Base-by-base conservation (phyloP, 345 rosid genomes). In the Eucalyptus viminalis region DNA sequence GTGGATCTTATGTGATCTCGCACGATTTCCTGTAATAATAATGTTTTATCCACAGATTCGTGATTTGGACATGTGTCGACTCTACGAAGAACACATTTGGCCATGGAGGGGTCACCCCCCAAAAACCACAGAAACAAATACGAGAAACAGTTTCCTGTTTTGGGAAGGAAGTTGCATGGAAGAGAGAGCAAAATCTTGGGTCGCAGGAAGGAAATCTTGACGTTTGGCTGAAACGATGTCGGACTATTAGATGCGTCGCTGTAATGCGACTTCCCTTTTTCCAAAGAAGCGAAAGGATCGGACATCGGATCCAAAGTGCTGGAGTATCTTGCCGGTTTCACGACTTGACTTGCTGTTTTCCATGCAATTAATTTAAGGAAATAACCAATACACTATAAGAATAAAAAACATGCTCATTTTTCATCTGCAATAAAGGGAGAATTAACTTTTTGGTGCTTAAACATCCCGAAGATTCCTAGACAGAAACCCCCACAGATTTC, bases 401-500 rank as follows among this genome's bases (percentile, higher is more conserved):
- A 76, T 37, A 21, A 6, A 11, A 11, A 76, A 40, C 19, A 19
- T 3, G 85, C 85, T 40, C 16, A 47, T 76, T 40, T 25, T 40
- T 76, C 47, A 40, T 76, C 16, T 40, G 85, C 47, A 11, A 21
- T 25, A 11, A 76, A 21, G 47, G 47, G 43, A 40, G 47, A 76
- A 40, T 76, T 76, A 21, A 13, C 31, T 27, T 29, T 11, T 19
- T 21, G 15, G 47, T 15, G 29, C 14, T 27, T 27, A 83, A 50
- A 60, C 54, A 34, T 29, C 65, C 53, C 60, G 43, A 43, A 88
- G 89, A 34, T 88, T 80, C 87, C 89, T 47, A 6, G 44, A 25
- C 87, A 24, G 62, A 17, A 81, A 81, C 91, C 88, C 91, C 92
- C 92, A 91, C 89, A 90, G 89, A 60, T 90, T 90, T 91, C 49